Conservation (phyloP, 176 grass and related monocot species). For the Chloris gayana region DNA sequence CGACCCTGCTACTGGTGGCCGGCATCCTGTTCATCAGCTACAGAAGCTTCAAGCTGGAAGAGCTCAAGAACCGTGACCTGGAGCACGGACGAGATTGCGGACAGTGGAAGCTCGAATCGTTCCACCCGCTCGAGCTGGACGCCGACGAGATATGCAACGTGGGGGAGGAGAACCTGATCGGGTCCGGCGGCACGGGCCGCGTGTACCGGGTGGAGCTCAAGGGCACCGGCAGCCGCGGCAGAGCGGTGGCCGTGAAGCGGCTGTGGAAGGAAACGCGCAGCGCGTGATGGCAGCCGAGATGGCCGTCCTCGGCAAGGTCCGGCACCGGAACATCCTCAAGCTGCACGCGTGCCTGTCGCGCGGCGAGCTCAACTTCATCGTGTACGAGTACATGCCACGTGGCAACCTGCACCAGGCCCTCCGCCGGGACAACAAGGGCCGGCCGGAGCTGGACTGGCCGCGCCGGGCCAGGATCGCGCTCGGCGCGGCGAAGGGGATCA, state of each 20-base stretch:
- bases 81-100: constrained; percentile 42
- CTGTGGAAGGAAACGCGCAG: constrained; percentile 66
- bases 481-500: constrained; percentile 76
- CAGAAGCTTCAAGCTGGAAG: constrained; percentile 70
- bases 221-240: constrained; percentile 35
- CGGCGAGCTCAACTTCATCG: constrained; percentile 76
- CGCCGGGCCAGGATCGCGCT: constrained; percentile 58
- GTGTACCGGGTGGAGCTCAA: constrained; percentile 76
- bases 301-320: constrained; percentile 63
- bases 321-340: constrained; percentile 86
- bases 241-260: constrained; percentile 73
- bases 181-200: constrained; percentile 68
- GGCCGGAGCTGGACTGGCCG: constrained; percentile 57
- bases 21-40: constrained; percentile 69
- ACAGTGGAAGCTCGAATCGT: constrained; percentile 85
- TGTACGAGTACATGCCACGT: constrained; percentile 89
- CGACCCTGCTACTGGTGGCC: constrained; percentile 52
- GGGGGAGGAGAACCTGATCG: constrained; percentile 71
- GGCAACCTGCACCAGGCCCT: constrained; percentile 67
- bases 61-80: constrained; percentile 47
- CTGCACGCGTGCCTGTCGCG: constrained; percentile 87
- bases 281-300: constrained; percentile 78
- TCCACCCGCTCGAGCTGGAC: constrained; percentile 75
- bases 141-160: constrained; percentile 70
- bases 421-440: constrained; percentile 10